Evolutionary conservation across 2,329 filamentous ascomycete genomes (phyloP).

Genomic region (Calonectria henricotiae): DNA sequence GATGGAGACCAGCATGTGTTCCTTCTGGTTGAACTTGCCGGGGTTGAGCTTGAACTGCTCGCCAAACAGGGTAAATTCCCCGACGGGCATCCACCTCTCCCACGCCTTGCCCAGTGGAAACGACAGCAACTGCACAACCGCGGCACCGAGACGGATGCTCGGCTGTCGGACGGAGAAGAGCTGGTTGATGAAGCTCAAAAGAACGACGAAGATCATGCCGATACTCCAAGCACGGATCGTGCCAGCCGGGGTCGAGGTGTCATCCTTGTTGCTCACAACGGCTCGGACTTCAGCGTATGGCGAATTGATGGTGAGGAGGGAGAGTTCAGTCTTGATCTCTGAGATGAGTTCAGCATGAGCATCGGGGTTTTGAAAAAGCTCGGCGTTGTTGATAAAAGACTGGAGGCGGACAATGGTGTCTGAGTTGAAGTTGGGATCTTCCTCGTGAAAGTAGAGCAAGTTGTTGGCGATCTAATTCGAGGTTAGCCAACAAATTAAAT

Average conservation of each 20-base stretch:
- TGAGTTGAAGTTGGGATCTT: constrained; percentile 17
- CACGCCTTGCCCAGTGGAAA: constrained; percentile 70
- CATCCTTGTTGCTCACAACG: constrained; percentile 70
- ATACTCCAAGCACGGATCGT: constrained; percentile 71
- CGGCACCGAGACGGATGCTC: constrained; percentile 67
- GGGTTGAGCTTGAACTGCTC: constrained; percentile 69
- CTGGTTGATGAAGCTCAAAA: constrained; percentile 70
- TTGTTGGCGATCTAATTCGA: not conserved
- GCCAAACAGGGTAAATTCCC: constrained; percentile 65
- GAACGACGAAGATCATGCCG: constrained; percentile 66
- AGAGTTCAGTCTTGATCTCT: constrained; percentile 70
- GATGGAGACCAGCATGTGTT: constrained; percentile 74
- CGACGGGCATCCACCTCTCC: constrained; percentile 68
- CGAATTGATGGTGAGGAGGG: constrained; percentile 69
- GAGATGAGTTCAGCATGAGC: constrained; percentile 61
- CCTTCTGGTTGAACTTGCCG: constrained; percentile 72
- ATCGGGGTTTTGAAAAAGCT: constrained; percentile 57
- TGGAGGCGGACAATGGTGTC: constrained; percentile 12
- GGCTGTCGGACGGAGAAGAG: constrained; percentile 73
- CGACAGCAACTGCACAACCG: constrained; percentile 72
- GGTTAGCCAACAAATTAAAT: not conserved
- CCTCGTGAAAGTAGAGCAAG: not conserved
- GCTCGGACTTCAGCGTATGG: constrained; percentile 72
- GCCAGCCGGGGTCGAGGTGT: constrained; percentile 66
- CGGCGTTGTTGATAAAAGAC: constrained; percentile 24